These are phyloP conservation scores for Phoma herbarum DNA, from an alignment of 2,329 filamentous ascomycete genomes.

Conservation along the genomic window DNA sequence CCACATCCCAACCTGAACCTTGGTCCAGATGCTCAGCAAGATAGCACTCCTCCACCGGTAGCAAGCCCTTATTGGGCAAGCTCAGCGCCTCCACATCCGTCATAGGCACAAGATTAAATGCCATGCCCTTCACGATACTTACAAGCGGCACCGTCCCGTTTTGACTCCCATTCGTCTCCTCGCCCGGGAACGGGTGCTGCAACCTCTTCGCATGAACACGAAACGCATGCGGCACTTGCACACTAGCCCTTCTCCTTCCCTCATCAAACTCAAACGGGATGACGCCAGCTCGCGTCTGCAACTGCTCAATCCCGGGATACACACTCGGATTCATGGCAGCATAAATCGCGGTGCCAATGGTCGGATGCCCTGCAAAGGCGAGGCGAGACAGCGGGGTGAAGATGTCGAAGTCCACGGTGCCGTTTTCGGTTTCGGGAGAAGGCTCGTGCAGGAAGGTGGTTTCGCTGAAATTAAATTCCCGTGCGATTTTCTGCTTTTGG, in stretches of 20 bases:
- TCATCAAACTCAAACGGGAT: background rate
- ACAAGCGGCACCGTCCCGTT: background rate
- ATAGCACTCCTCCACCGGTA: background rate
- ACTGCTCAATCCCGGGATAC: background rate
- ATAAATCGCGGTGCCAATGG: background rate
- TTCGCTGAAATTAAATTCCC: background rate
- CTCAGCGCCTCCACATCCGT: background rate
- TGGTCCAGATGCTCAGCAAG: background rate
- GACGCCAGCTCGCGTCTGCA: background rate
- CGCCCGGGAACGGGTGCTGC: background rate
- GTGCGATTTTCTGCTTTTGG: background rate
- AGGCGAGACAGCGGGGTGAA: background rate
- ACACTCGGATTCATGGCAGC: background rate
- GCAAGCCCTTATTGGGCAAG: background rate
- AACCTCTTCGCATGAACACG: background rate
- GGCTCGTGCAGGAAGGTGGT: background rate
- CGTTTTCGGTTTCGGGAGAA: background rate
- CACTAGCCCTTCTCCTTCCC: background rate
- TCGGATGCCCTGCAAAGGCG: background rate
- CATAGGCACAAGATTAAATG: background rate
- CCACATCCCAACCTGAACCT: background rate
- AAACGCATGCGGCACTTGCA: background rate
- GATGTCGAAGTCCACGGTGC: background rate
- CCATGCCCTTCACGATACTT: background rate
- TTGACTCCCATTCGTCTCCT: background rate